phyloP scores from a whole-genome alignment of 202 grass and related monocot genomes.

The Musa balbisiana region DNA sequence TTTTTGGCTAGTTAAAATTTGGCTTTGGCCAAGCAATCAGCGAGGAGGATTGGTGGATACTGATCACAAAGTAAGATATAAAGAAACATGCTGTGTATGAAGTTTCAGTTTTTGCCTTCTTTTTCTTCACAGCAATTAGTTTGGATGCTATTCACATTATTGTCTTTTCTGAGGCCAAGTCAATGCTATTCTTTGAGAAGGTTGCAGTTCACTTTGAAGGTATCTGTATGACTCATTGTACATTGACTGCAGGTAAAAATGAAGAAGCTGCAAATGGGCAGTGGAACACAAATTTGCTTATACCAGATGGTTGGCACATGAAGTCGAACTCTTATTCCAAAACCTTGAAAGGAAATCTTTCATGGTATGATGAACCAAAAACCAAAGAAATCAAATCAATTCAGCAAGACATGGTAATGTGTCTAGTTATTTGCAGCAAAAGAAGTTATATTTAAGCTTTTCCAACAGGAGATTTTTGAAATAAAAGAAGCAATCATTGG shows the following conservation, averaged over 20 bases:
- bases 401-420: slow-evolving; percentile 92
- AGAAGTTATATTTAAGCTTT: slow-evolving; percentile 16
- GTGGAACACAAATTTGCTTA: slow-evolving; percentile 62
- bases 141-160: too few relatives aligned
- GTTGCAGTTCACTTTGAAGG: too few relatives aligned
- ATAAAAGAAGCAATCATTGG: neutral
- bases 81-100: too few relatives aligned
- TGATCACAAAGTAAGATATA: too few relatives aligned
- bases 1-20: too few relatives aligned
- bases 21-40: too few relatives aligned
- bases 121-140: too few relatives aligned
- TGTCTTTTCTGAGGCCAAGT: too few relatives aligned
- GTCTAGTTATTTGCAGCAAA: slow-evolving; percentile 15
- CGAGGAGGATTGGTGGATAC: too few relatives aligned
- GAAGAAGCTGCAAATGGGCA: slow-evolving; percentile 74
- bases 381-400: slow-evolving; percentile 70
- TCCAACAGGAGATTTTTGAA: slow-evolving; percentile 9
- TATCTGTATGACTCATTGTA: neutral
- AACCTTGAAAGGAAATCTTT: slow-evolving; percentile 92
- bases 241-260: slow-evolving; percentile 58
- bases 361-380: slow-evolving; percentile 85
- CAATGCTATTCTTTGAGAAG: too few relatives aligned
- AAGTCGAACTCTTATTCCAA: slow-evolving; percentile 95
- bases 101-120: too few relatives aligned
- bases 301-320: slow-evolving; percentile 99